Evolutionary conservation across 179 eudicot species (phyloP).

Genomic region (Pouteria campechiana): DNA sequence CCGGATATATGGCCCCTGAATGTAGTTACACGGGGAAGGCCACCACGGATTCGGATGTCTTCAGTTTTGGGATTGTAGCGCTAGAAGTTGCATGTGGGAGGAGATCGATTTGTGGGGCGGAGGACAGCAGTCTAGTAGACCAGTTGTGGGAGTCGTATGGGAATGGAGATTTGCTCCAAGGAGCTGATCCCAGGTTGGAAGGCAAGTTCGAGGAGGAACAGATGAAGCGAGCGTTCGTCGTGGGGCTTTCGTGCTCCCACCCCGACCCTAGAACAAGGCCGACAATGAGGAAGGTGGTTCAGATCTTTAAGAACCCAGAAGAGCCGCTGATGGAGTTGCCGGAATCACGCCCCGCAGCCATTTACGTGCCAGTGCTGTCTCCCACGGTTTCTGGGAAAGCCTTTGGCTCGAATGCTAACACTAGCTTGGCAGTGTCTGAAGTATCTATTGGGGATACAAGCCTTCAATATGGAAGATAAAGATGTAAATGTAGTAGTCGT

Average conservation of each 20-base stretch:
- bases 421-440: too few relatives aligned
- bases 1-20: slow-evolving; percentile 71
- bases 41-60: slow-evolving; percentile 50
- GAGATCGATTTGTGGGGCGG: slow-evolving; percentile 41
- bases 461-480: too few relatives aligned
- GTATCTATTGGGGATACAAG: too few relatives aligned
- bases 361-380: too few relatives aligned
- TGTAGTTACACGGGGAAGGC: slow-evolving; percentile 57
- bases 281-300: slow-evolving; percentile 51
- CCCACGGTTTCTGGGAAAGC: too few relatives aligned
- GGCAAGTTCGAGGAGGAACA: slow-evolving; percentile 27
- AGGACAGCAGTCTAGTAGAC: slow-evolving; percentile 51
- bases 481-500: too few relatives aligned
- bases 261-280: slow-evolving; percentile 40
- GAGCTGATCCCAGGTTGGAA: slow-evolving; percentile 34
- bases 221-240: slow-evolving; percentile 24
- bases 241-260: slow-evolving; percentile 51
- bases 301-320: slow-evolving; percentile 39
- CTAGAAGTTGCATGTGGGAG: slow-evolving; percentile 61
- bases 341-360: background rate
- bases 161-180: slow-evolving; percentile 18
- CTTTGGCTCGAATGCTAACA: too few relatives aligned
- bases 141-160: slow-evolving; percentile 36
- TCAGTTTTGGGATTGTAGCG: slow-evolving; percentile 63
- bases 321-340: slow-evolving; percentile 47